Percentiles rank a stretch among this genome's conserved stretches.
phyloP scores from a whole-genome alignment of 129 eudicot genomes.

The Flaveria ramosissima region DNA sequence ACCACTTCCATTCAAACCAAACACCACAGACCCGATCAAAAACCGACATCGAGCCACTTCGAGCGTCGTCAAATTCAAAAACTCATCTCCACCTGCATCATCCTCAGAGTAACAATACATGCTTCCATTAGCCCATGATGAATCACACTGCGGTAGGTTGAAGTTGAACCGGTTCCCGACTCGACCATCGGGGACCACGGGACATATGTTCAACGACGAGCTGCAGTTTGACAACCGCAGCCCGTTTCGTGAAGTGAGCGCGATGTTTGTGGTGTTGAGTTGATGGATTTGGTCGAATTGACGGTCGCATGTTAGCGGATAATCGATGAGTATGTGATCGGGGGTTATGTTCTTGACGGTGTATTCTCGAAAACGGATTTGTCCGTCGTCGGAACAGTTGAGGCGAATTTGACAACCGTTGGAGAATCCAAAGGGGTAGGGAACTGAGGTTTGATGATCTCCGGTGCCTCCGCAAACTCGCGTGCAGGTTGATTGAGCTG shows the following conservation, averaged over 20 bases:
- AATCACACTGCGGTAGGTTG: conserved; percentile 25
- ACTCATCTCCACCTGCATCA: not conserved
- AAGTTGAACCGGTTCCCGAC: conserved; percentile 33
- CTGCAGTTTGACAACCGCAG: conserved; percentile 53
- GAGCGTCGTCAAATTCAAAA: conserved; percentile 31
- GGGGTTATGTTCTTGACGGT: conserved; percentile 45
- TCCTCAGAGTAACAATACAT: conserved; percentile 50
- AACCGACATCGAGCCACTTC: conserved; percentile 30
- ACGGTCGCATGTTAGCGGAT: conserved; percentile 58
- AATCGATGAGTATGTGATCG: conserved; percentile 33
- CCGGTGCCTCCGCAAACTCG: not conserved
- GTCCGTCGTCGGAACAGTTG: conserved; percentile 33
- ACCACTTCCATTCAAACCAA: conserved; percentile 26
- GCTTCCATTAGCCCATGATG: conserved; percentile 8
- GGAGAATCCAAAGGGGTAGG: conserved; percentile 77
- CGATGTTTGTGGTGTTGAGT: conserved; percentile 32
- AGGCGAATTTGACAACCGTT: conserved; percentile 50
- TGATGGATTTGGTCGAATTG: conserved; percentile 3
- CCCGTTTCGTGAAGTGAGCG: conserved; percentile 49
- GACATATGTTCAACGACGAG: conserved; percentile 23
- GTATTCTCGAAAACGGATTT: conserved; percentile 28
- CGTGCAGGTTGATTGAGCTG: conserved; percentile 11
- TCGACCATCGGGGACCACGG: conserved; percentile 34
- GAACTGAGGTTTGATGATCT: conserved; percentile 24
- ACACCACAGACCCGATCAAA: conserved; percentile 49